phyloP scores from a whole-genome alignment of 2,329 filamentous ascomycete genomes.

The Sphaerostilbella broomeana region DNA sequence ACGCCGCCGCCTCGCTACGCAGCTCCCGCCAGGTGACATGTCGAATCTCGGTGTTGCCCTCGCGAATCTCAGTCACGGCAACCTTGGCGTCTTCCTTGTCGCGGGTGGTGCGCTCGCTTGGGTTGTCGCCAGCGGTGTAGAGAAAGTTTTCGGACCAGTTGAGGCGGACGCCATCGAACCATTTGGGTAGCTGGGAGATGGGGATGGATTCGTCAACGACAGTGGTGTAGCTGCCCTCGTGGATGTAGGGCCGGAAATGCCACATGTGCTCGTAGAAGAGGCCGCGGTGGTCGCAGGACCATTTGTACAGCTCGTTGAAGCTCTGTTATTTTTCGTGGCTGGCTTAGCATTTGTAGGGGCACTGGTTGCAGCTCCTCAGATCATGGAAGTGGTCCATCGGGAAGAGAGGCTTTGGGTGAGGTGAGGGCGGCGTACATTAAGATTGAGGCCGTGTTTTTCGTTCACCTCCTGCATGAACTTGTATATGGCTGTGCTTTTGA shows the following conservation, averaged over 20 bases:
- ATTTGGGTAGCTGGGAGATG: slow-evolving; percentile 65
- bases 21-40: slow-evolving; percentile 63
- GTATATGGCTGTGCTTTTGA: slow-evolving; percentile 57
- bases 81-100: slow-evolving; percentile 66
- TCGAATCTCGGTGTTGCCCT: slow-evolving; percentile 51
- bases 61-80: slow-evolving; percentile 65
- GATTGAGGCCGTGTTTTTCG: slow-evolving; percentile 43
- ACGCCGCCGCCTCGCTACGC: slow-evolving; percentile 47
- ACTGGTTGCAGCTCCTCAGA: no score
- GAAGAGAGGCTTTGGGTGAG: no score
- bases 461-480: slow-evolving; percentile 62
- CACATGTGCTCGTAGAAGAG: slow-evolving; percentile 63
- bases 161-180: slow-evolving; percentile 68
- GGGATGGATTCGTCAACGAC: slow-evolving; percentile 64
- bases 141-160: slow-evolving; percentile 81
- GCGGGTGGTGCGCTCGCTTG: slow-evolving; percentile 40
- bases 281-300: slow-evolving; percentile 54
- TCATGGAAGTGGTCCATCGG: no score
- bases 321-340: slow-evolving; percentile 36
- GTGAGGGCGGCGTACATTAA: slow-evolving; percentile 47
- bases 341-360: background rate
- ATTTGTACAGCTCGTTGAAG: slow-evolving; percentile 64
- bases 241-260: slow-evolving; percentile 52
- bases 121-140: slow-evolving; percentile 45
- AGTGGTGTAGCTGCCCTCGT: slow-evolving; percentile 50